A percentile compares a stretch with the other conserved stretches of the same genome.
phyloP scores from a whole-genome alignment of 1,284 basidiomycete genomes.

The Boletellus deceptivus region DNA sequence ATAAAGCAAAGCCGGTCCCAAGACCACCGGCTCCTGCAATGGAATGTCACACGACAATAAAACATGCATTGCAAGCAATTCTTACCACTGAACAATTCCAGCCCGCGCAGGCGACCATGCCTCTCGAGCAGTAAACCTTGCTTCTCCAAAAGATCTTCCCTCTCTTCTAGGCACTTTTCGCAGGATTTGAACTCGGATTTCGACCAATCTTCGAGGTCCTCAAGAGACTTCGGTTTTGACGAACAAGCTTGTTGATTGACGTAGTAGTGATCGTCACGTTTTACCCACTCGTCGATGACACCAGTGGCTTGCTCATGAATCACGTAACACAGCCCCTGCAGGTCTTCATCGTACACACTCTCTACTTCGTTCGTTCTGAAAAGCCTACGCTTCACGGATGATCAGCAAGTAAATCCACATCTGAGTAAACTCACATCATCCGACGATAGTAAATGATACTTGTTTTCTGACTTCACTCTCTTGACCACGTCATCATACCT shows the following conservation, averaged over 20 bases:
- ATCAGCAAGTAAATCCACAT: conserved; percentile 4
- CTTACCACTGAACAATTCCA: conserved; percentile 66
- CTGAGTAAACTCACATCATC: conserved; percentile 33
- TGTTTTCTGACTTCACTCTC: conserved; percentile 13
- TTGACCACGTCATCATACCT: conserved; percentile 41
- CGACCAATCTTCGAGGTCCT: conserved; percentile 33
- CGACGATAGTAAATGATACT: conserved; percentile 10
- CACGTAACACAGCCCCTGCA: conserved; percentile 52
- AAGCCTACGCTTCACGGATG: conserved; percentile 42
- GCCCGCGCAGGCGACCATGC: conserved; percentile 46
- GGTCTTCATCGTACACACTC: conserved; percentile 33
- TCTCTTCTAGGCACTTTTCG: conserved; percentile 37
- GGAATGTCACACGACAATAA: background rate
- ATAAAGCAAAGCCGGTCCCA: conserved; percentile 59
- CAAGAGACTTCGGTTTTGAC: conserved; percentile 14
- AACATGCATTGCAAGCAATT: conserved; percentile 1
- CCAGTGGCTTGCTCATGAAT: conserved; percentile 26
- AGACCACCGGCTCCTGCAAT: conserved; percentile 64
- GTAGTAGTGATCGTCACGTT: conserved; percentile 55
- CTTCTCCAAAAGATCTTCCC: conserved; percentile 28
- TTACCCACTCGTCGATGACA: conserved; percentile 47
- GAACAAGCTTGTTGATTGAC: conserved; percentile 37
- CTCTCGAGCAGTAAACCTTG: conserved; percentile 32
- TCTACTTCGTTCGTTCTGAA: conserved; percentile 35
- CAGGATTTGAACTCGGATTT: conserved; percentile 35